Conservation (phyloP, 2,329 filamentous ascomycete genomes). For the Pezicula rhizophila region DNA sequence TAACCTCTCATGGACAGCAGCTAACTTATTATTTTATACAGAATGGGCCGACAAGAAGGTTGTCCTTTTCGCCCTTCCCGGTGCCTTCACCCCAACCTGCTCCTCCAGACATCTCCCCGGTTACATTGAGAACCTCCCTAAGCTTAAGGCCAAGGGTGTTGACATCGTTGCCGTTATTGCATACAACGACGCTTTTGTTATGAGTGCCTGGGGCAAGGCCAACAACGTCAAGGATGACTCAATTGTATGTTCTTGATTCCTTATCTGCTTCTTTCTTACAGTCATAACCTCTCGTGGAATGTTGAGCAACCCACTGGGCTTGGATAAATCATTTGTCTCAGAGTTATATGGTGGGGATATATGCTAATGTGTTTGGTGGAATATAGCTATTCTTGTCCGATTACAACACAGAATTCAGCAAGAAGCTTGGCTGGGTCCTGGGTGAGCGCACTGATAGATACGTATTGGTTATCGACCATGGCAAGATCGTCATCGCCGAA, state of each 20-base stretch:
- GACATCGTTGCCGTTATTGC: constrained; percentile 63
- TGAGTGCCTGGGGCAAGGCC: constrained; percentile 68
- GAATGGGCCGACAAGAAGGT: constrained; percentile 67
- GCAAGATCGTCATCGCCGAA: constrained; percentile 62
- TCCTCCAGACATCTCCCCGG: constrained; percentile 62
- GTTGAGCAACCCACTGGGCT: too few species aligned
- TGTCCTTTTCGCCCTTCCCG: constrained; percentile 62
- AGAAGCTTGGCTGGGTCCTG: constrained; percentile 57
- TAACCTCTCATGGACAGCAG: background rate
- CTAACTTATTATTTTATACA: constrained; percentile 8
- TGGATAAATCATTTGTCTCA: too few species aligned
- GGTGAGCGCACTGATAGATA: constrained; percentile 58
- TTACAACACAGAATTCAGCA: constrained; percentile 56
- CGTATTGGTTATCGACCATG: constrained; percentile 62
- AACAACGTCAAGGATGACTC: constrained; percentile 58
- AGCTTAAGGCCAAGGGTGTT: constrained; percentile 59
- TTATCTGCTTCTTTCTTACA: background rate
- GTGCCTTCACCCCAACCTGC: constrained; percentile 66
- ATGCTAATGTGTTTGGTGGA: background rate
- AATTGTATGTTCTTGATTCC: constrained; percentile 41
- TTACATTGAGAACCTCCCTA: constrained; percentile 56
- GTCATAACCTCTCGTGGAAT: background rate
- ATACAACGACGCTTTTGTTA: constrained; percentile 64
- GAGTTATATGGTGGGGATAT: background rate
- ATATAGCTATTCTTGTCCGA: constrained; percentile 60